phyloP scores from a whole-genome alignment of 2,329 filamentous ascomycete genomes.

The Xylariomycetidae sp. region DNA sequence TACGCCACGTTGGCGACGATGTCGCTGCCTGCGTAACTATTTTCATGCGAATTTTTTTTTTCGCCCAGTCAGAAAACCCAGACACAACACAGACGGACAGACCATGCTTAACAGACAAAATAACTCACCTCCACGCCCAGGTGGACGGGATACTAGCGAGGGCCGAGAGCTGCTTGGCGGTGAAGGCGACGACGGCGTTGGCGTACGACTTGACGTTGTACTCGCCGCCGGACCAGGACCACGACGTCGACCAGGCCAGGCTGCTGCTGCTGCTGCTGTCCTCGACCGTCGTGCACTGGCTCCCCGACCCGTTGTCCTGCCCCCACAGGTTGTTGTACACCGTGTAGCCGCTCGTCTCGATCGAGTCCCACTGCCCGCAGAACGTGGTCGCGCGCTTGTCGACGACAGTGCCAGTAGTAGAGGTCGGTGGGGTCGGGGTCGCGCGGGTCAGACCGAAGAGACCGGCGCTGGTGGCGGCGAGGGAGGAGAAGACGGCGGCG shows the following conservation, averaged over 20 bases:
- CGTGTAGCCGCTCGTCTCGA: slow-evolving; percentile 36
- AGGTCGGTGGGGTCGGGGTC: slow-evolving; percentile 13
- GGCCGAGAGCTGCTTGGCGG: slow-evolving; percentile 28
- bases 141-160: slow-evolving; percentile 32
- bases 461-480: slow-evolving; percentile 5
- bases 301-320: slow-evolving; percentile 29
- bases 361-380: slow-evolving; percentile 19
- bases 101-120: too few relatives aligned
- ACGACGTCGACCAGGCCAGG: slow-evolving; percentile 39
- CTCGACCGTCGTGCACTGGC: slow-evolving; percentile 38
- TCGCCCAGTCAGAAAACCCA: background rate
- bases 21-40: slow-evolving; percentile 41
- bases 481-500: too few relatives aligned
- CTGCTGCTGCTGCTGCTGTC: slow-evolving; percentile 26
- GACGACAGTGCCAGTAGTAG: too few relatives aligned
- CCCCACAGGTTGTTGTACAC: slow-evolving; percentile 53
- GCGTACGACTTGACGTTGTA: slow-evolving; percentile 42
- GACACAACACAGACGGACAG: too few relatives aligned
- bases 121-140: slow-evolving; percentile 35
- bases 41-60: too few relatives aligned
- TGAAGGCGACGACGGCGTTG: slow-evolving; percentile 34
- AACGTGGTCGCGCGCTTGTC: slow-evolving; percentile 15
- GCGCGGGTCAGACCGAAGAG: slow-evolving; percentile 7
- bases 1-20: slow-evolving; percentile 55
- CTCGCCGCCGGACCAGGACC: slow-evolving; percentile 37